A percentile compares a stretch with the other conserved stretches of the same genome.
Conservation (phyloP, 192 early-diverging fungal genomes). For the Backusella macrospora region DNA sequence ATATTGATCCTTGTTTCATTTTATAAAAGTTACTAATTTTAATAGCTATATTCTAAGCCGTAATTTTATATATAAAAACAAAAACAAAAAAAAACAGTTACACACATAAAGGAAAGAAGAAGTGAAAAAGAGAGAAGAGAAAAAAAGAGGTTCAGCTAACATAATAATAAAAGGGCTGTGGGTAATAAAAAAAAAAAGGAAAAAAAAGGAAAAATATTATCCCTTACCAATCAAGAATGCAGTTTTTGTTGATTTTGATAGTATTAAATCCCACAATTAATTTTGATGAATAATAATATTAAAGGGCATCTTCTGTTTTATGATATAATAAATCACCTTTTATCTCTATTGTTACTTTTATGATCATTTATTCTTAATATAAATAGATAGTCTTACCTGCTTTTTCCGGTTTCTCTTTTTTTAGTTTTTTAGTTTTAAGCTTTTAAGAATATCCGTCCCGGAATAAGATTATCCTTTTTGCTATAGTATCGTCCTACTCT, state of each 20-base stretch:
- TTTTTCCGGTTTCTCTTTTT: no score
- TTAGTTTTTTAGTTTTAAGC: neutral
- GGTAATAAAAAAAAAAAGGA: neutral
- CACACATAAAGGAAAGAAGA: neutral
- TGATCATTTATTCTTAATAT: neutral
- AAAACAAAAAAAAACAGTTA: neutral
- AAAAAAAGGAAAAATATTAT: slow-evolving; percentile 4
- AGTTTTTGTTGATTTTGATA: slow-evolving; percentile 9
- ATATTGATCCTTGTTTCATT: slow-evolving; percentile 15
- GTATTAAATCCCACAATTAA: slow-evolving; percentile 14
- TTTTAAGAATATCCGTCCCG: neutral
- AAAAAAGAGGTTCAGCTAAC: neutral
- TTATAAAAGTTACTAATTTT: neutral
- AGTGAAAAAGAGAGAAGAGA: neutral
- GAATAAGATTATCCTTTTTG: neutral
- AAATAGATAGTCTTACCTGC: neutral
- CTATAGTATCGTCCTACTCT: neutral
- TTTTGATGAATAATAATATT: slow-evolving; percentile 11
- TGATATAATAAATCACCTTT: neutral
- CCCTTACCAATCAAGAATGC: neutral
- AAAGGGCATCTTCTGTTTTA: neutral
- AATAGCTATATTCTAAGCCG: neutral
- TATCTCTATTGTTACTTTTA: neutral
- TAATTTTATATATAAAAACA: no score
- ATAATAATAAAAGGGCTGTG: neutral